Evolutionary conservation across 129 eudicot species (phyloP).

Genomic region (Apium graveolens): DNA sequence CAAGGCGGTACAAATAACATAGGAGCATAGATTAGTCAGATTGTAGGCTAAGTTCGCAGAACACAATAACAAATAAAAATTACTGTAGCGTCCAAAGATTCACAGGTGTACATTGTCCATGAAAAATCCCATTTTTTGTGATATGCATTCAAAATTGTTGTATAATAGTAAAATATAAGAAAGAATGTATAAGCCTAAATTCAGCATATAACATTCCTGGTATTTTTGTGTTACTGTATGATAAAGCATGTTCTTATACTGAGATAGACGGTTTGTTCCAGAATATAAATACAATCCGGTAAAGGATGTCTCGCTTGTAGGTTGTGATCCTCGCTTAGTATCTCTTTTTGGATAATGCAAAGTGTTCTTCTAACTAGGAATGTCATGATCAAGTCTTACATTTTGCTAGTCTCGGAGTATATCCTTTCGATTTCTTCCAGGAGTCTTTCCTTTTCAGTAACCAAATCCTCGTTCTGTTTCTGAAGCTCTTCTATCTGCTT

Average conservation of each 20-base stretch:
- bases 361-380: neutral
- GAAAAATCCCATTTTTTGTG: no score
- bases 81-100: no score
- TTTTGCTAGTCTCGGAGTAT: conserved; percentile 40
- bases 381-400: conserved; percentile 19
- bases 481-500: conserved; percentile 71
- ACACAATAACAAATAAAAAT: no score
- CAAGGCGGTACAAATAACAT: no score
- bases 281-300: neutral
- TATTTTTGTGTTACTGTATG: neutral
- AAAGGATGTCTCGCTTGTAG: neutral
- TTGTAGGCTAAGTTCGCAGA: no score
- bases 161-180: no score
- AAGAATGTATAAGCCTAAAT: neutral
- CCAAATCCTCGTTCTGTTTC: conserved; percentile 54
- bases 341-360: neutral
- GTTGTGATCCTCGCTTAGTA: neutral
- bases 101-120: no score
- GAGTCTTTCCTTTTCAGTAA: conserved; percentile 55
- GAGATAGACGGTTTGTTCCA: neutral
- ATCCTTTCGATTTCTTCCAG: conserved; percentile 65
- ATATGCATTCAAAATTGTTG: no score
- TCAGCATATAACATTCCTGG: neutral
- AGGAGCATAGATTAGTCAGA: no score
- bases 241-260: neutral